phyloP scores from a whole-genome alignment of 805 yeast species.

The Groenewaldozyma tartarivorans region DNA sequence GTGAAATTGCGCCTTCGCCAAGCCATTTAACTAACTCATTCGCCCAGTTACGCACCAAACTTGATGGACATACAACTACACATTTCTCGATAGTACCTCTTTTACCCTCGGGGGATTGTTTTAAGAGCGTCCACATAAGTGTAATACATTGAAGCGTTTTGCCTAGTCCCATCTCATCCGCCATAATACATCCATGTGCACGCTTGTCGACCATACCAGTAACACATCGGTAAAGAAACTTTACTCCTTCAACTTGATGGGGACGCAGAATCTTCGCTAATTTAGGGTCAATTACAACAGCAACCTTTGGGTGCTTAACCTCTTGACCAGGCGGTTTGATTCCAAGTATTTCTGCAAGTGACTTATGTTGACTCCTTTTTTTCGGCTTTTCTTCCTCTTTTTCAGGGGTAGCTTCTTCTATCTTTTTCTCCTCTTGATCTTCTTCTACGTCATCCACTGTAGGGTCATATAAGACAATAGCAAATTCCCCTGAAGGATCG shows the following conservation, averaged over 20 bases:
- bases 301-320: constrained; percentile 68
- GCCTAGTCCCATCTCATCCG: constrained; percentile 95
- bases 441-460: constrained; percentile 53
- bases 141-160: constrained; percentile 85
- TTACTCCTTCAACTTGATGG: constrained; percentile 81
- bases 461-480: constrained; percentile 92
- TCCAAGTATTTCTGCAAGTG: constrained; percentile 75
- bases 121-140: constrained; percentile 82
- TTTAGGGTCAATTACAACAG: constrained; percentile 82
- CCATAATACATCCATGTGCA: constrained; percentile 96
- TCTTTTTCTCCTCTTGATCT: constrained; percentile 19
- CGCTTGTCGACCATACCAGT: constrained; percentile 56
- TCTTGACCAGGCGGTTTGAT: constrained; percentile 34
- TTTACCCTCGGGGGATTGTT: constrained; percentile 80
- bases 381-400: constrained; percentile 16
- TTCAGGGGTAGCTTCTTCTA: constrained; percentile 17
- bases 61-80: constrained; percentile 90
- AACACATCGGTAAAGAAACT: constrained; percentile 78
- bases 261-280: constrained; percentile 43
- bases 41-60: constrained; percentile 93
- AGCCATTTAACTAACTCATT: constrained; percentile 92
- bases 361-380: constrained; percentile 32
- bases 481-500: constrained; percentile 88
- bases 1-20: constrained; percentile 82
- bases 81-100: constrained; percentile 78